Percentiles rank a stretch among this genome's conserved stretches.
Conservation (phyloP, 345 rosid species). For the Hevea brasiliensis region DNA sequence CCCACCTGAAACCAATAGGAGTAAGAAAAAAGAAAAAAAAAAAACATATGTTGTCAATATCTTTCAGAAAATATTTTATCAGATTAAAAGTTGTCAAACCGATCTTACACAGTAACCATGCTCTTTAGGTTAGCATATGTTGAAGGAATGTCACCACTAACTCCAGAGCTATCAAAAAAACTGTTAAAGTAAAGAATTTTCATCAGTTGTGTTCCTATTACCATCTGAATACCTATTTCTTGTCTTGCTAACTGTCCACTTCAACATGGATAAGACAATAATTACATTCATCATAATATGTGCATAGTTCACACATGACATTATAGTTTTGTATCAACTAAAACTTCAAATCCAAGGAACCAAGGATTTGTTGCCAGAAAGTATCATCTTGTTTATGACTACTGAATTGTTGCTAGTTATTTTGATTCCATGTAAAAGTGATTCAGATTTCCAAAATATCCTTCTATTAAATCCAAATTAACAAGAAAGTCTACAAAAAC, state of each 20-base stretch:
- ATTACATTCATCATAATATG: too few relatives aligned
- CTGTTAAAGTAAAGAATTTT: slow-evolving; percentile 33
- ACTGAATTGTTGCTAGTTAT: background rate
- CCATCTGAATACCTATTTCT: too few relatives aligned
- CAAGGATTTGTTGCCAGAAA: background rate
- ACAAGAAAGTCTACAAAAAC: background rate
- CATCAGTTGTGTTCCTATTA: too few relatives aligned
- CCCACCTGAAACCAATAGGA: slow-evolving; percentile 46
- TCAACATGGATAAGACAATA: too few relatives aligned
- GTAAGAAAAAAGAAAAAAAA: background rate
- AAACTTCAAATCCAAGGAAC: background rate
- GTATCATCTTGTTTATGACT: background rate
- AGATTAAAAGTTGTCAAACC: background rate
- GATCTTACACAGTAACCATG: slow-evolving; percentile 37
- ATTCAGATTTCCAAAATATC: background rate
- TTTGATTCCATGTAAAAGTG: background rate
- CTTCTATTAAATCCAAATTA: background rate
- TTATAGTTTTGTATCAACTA: background rate
- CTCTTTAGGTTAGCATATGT: slow-evolving; percentile 44
- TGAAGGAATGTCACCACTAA: slow-evolving; percentile 55
- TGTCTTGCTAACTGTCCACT: too few relatives aligned
- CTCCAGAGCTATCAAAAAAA: slow-evolving; percentile 52
- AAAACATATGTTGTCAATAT: background rate
- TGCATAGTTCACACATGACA: too few relatives aligned
- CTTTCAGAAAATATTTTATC: background rate